Conservation (phyloP, 2,329 filamentous ascomycete species). For the Mycogone perniciosa region DNA sequence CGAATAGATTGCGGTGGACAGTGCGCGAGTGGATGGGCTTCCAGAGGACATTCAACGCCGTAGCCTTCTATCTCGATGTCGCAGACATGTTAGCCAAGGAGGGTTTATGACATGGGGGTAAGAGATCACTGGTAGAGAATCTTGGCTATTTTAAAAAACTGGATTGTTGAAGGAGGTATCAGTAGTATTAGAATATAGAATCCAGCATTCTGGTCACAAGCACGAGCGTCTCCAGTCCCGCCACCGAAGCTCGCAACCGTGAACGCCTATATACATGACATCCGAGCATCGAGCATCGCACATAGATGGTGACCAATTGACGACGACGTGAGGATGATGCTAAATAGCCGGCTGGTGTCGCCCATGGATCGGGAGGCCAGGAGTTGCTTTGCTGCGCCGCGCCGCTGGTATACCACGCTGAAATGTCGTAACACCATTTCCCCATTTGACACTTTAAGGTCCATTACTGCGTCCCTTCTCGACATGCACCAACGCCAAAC, state of each 20-base stretch:
- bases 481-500: slow-evolving; percentile 5
- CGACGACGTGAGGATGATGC: slow-evolving; percentile 3
- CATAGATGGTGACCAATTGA: slow-evolving; percentile 6
- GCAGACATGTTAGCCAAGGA: slow-evolving; percentile 67
- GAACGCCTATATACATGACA: slow-evolving; percentile 6
- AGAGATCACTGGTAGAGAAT: neutral
- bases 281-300: slow-evolving; percentile 5
- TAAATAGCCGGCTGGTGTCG: slow-evolving; percentile 6
- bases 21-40: slow-evolving; percentile 47
- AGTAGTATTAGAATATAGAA: slow-evolving; percentile 20
- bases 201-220: slow-evolving; percentile 19
- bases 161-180: slow-evolving; percentile 17
- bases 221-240: slow-evolving; percentile 12
- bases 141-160: slow-evolving; percentile 8
- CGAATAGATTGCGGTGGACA: slow-evolving; percentile 52
- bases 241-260: slow-evolving; percentile 4
- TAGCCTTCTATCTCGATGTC: slow-evolving; percentile 61
- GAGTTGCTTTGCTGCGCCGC: slow-evolving; percentile 5
- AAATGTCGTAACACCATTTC: slow-evolving; percentile 14
- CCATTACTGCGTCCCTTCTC: slow-evolving; percentile 13
- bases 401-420: slow-evolving; percentile 10
- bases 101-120: slow-evolving; percentile 32
- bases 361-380: slow-evolving; percentile 3
- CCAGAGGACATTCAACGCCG: slow-evolving; percentile 56
- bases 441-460: slow-evolving; percentile 12